These are phyloP conservation scores for Glycine tomentella DNA, from an alignment of 306 rosid species.

Conservation along the genomic window DNA sequence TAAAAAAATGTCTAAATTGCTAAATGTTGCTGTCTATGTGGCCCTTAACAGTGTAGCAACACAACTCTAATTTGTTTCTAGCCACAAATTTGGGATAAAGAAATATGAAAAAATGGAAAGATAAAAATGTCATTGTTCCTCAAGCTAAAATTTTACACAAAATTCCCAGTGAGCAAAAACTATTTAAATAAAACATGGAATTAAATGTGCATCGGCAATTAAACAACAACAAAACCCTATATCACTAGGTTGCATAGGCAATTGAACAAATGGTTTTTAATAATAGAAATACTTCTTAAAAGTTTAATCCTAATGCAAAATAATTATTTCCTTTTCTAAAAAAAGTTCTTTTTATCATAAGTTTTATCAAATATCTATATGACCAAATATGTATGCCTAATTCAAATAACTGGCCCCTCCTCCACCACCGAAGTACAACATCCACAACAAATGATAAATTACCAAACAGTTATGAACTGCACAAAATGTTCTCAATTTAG, in stretches of 20 bases:
- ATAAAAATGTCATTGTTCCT: not conserved
- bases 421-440: conserved; percentile 1
- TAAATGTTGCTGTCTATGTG: not conserved
- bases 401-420: not conserved
- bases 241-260: not conserved
- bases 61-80: conserved; percentile 23
- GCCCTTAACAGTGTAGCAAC: not conserved
- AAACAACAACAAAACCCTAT: not conserved
- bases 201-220: conserved; percentile 4
- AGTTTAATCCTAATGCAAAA: not conserved
- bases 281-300: not conserved
- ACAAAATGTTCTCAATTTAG: conserved; percentile 29
- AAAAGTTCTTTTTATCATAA: not conserved
- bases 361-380: not conserved
- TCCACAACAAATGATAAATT: conserved; percentile 23
- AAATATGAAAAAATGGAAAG: conserved; percentile 3
- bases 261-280: conserved; percentile 6
- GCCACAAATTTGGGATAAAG: not conserved
- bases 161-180: not conserved
- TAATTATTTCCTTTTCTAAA: not conserved
- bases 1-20: not conserved
- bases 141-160: conserved; percentile 27
- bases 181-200: not conserved
- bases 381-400: not conserved
- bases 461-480: conserved; percentile 16